Evolutionary conservation across 164 flowering plant species (phyloP).

Genomic region (Taxillus chinensis): DNA sequence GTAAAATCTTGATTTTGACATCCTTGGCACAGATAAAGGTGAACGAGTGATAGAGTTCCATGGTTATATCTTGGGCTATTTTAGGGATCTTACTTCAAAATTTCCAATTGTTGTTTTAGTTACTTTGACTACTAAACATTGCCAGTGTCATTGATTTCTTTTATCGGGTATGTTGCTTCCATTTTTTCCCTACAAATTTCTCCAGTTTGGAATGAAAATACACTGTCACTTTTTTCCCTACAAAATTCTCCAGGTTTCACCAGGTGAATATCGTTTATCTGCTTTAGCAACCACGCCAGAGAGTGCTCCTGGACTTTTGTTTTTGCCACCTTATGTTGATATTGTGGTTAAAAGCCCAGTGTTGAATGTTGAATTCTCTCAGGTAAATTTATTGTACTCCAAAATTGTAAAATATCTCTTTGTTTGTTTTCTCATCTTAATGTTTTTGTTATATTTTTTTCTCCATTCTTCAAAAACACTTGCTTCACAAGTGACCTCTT

Average conservation of each 20-base stretch:
- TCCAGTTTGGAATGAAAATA: too few species aligned
- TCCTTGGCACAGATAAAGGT: too few species aligned
- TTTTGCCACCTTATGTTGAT: conserved; percentile 68
- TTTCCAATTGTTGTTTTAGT: too few species aligned
- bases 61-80: too few species aligned
- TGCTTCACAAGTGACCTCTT: too few species aligned
- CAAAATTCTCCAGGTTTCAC: conserved; percentile 45
- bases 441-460: neutral
- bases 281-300: conserved; percentile 59
- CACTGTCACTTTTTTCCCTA: neutral
- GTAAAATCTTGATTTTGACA: too few species aligned
- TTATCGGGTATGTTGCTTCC: too few species aligned
- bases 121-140: too few species aligned
- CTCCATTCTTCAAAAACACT: neutral
- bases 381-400: conserved; percentile 33
- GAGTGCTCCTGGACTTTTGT: conserved; percentile 59
- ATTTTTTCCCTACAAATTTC: neutral
- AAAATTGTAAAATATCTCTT: neutral
- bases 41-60: too few species aligned
- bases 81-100: too few species aligned
- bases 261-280: conserved; percentile 87
- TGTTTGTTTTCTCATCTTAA: neutral
- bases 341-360: conserved; percentile 68
- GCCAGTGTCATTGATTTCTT: too few species aligned
- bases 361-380: conserved; percentile 63